Evolutionary conservation across 169 alveolate genomes (phyloP).

Genomic region (Eimeria mitis): DNA sequence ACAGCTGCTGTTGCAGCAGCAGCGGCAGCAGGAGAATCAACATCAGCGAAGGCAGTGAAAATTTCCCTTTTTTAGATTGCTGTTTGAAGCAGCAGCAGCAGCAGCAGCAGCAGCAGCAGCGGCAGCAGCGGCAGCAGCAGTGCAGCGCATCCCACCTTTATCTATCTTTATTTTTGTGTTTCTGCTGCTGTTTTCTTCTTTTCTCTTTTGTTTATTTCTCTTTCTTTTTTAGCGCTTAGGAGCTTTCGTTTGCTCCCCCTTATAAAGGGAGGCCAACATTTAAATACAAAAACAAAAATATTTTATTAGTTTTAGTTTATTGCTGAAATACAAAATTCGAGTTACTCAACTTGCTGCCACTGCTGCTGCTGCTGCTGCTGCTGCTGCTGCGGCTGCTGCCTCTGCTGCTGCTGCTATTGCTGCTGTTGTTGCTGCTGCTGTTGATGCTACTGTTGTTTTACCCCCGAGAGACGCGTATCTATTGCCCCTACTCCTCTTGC

Average conservation of each 20-base stretch:
- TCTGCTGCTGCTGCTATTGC: too few species aligned
- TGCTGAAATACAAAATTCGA: background rate
- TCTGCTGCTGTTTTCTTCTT: background rate
- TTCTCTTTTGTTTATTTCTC: too few species aligned
- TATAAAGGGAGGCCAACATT: background rate
- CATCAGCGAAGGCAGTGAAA: background rate
- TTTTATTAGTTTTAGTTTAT: background rate
- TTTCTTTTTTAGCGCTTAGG: background rate
- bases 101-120: too few species aligned
- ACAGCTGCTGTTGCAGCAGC: too few species aligned
- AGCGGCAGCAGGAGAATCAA: too few species aligned
- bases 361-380: slow-evolving; percentile 36
- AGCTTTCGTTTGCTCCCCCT: too few species aligned
- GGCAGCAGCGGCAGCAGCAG: too few species aligned
- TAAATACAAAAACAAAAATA: too few species aligned
- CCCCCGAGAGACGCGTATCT: background rate
- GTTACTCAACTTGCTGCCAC: background rate
- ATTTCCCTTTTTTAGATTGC: background rate
- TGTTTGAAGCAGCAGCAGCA: background rate
- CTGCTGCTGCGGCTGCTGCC: too few species aligned
- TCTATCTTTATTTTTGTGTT: background rate
- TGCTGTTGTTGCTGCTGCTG: too few species aligned
- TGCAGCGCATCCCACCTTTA: background rate
- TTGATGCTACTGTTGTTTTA: too few species aligned
- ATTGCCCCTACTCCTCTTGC: background rate